Conservation (phyloP, 1,139 yeast genomes). For the Geotrichum restrictum region DNA sequence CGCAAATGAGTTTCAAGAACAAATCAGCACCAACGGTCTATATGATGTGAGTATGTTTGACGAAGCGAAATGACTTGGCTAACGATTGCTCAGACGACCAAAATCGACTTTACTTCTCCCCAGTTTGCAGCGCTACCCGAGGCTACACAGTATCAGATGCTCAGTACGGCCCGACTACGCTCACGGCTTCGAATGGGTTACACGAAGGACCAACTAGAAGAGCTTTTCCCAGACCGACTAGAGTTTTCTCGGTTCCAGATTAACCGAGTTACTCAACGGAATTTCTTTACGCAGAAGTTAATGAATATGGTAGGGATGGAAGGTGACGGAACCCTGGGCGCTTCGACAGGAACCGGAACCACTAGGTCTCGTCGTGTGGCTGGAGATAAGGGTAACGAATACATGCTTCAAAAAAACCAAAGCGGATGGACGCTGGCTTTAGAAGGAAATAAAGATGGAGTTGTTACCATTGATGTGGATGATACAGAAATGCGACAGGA, state of each 20-base stretch:
- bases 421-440: conserved; percentile 86
- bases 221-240: conserved; percentile 75
- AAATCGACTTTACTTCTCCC: conserved; percentile 41
- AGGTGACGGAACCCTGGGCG: conserved; percentile 44
- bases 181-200: conserved; percentile 95
- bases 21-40: conserved; percentile 46
- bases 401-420: conserved; percentile 68
- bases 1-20: conserved; percentile 58
- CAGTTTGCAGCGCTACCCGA: conserved; percentile 50
- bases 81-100: conserved; percentile 11
- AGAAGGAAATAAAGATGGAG: conserved; percentile 42
- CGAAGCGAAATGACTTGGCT: conserved; percentile 11
- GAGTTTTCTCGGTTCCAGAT: conserved; percentile 93
- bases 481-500: conserved; percentile 29
- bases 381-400: conserved; percentile 74
- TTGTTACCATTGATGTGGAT: conserved; percentile 20
- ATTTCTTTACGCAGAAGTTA: conserved; percentile 79
- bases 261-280: conserved; percentile 85
- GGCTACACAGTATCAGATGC: conserved; percentile 80
- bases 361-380: conserved; percentile 59
- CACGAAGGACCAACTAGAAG: conserved; percentile 76
- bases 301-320: conserved; percentile 85
- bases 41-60: conserved; percentile 29
- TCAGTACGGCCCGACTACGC: conserved; percentile 74
- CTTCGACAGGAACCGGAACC: conserved; percentile 24